Percentiles rank a stretch among this genome's conserved stretches.
Evolutionary conservation across 805 yeast genomes (phyloP).

Genomic region (Spathaspora hagerdaliae): DNA sequence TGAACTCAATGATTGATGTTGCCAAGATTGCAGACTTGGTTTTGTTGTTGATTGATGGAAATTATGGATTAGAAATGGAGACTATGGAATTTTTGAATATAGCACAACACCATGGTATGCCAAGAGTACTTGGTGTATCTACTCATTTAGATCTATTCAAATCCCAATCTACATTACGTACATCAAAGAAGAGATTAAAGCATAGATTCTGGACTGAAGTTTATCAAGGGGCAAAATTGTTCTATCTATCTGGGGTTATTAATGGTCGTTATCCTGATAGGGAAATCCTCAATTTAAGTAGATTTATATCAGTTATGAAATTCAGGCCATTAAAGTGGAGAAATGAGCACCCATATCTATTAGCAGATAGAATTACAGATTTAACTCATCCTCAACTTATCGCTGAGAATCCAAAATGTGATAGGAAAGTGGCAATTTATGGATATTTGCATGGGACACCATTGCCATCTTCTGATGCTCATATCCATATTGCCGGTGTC

Average conservation of each 20-base stretch:
- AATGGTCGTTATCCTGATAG: constrained; percentile 98
- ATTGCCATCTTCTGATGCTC: constrained; percentile 59
- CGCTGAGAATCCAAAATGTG: constrained; percentile 75
- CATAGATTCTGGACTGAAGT: constrained; percentile 99
- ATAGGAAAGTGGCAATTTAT: constrained; percentile 84
- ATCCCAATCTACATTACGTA: constrained; percentile 81
- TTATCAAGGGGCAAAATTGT: constrained; percentile 94
- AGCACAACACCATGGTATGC: constrained; percentile 99
- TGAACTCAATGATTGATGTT: constrained; percentile 93
- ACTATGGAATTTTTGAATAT: constrained; percentile 97
- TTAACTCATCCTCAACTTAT: constrained; percentile 86
- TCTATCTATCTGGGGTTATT: constrained; percentile 89
- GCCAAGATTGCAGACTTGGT: constrained; percentile 95
- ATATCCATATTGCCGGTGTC: constrained; percentile 91
- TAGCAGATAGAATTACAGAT: constrained; percentile 90
- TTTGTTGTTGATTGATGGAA: constrained; percentile 86
- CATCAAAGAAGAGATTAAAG: constrained; percentile 86
- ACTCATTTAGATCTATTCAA: constrained; percentile 95
- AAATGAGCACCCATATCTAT: constrained; percentile 92
- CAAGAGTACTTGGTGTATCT: constrained; percentile 90
- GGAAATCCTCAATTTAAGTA: constrained; percentile 83
- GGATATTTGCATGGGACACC: constrained; percentile 97
- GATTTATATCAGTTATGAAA: constrained; percentile 96
- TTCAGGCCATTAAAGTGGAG: constrained; percentile 99
- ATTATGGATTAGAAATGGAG: constrained; percentile 98